Base-by-base conservation (phyloP, 1,284 basidiomycete species). In the Cutaneotrichosporon spelunceum region DNA sequence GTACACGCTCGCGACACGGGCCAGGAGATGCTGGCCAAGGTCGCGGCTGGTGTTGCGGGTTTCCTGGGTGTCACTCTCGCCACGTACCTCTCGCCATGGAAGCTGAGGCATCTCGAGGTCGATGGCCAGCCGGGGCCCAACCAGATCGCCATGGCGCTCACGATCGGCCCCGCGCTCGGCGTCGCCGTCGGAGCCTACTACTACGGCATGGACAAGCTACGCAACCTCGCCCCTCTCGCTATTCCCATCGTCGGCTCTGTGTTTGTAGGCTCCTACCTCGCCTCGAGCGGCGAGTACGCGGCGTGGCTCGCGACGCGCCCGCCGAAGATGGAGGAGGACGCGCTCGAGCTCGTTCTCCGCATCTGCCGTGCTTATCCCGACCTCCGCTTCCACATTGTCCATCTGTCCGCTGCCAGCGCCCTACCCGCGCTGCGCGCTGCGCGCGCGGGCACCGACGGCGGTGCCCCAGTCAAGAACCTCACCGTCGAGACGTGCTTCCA, bases 401-500 rank as follows among this genome's bases (percentile, higher is more conserved):
- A 96, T 78, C 86, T 97, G 52, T 92, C 90, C 45, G 88, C 93
- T 2, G 83, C 91, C 2, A 82, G 83, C 26, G 91, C 91, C 2
- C 83, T 97, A 16, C 47, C 88, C 1, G 69, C 85, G 42, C 86
- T 96, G 63, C 84, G 85, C 49, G 81, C 84, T 48, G 91, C 91
- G 3, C 86, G 83, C 67, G 75, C 81, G 10, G 79, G 83, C 4
- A 86, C 87, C 1, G 68, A 79, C 9, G 72, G 75, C 4, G 59
- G 53, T 14, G 21, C 23, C 14, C 70, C 71, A 0, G 50, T 76
- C 27, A 23, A 36, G 29, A 86, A 86, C 44, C 80, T 94, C 57
- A 91, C 91, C 0, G 89, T 92, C 60, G 93, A 96, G 81, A 96
- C 93, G 0, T 95, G 92, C 79, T 94, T 93, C 80, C 93, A 96